Percentiles rank a stretch among this genome's conserved stretches.
phyloP scores from a whole-genome alignment of 371 early-diverging fungal genomes.

The Zopfochytrium polystomum region DNA sequence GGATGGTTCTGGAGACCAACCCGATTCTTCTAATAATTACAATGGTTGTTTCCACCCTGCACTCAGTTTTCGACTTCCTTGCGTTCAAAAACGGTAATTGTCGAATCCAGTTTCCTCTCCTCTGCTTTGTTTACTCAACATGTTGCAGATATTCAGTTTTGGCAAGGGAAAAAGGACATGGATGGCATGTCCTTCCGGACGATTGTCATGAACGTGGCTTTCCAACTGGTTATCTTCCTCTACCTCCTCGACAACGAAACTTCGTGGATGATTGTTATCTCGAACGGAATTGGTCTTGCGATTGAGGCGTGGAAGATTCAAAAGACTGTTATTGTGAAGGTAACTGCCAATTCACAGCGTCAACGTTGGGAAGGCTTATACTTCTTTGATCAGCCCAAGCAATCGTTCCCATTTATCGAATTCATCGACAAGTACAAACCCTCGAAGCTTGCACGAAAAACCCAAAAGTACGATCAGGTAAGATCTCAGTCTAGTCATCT shows the following conservation, averaged over 20 bases:
- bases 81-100: slow-evolving; percentile 87
- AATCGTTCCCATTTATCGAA: slow-evolving; percentile 43
- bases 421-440: slow-evolving; percentile 47
- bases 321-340: slow-evolving; percentile 74
- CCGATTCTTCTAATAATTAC: slow-evolving; percentile 77
- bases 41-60: slow-evolving; percentile 72
- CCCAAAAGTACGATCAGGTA: slow-evolving; percentile 76
- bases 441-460: slow-evolving; percentile 68
- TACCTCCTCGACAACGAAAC: slow-evolving; percentile 92
- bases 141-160: slow-evolving; percentile 78
- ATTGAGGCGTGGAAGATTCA: slow-evolving; percentile 88
- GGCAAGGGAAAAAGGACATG: slow-evolving; percentile 76
- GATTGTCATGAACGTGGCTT: slow-evolving; percentile 76
- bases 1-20: slow-evolving; percentile 89
- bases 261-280: slow-evolving; percentile 80
- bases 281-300: slow-evolving; percentile 70
- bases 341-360: slow-evolving; percentile 16
- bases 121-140: slow-evolving; percentile 1
- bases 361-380: background rate
- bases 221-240: slow-evolving; percentile 82
- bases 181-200: slow-evolving; percentile 84
- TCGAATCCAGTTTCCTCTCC: background rate
- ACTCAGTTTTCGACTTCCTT: slow-evolving; percentile 87
- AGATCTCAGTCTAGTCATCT: slow-evolving; percentile 3
- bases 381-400: slow-evolving; percentile 25